Base-by-base conservation (phyloP, 2,329 filamentous ascomycete genomes). In the Colletotrichum noveboracense region DNA sequence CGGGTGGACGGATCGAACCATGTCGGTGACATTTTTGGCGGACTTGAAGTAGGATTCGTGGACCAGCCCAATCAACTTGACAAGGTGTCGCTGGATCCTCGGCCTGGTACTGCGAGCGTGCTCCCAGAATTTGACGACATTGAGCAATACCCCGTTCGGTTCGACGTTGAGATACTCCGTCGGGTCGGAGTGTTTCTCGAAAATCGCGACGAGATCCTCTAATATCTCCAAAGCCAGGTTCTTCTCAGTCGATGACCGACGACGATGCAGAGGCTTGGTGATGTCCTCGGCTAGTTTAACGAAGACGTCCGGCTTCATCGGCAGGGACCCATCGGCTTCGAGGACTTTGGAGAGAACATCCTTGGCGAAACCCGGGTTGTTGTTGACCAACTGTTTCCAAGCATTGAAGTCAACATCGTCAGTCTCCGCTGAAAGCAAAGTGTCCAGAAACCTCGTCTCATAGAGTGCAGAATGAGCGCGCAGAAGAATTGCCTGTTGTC, bases 111-210 rank as follows among this genome's bases (percentile, higher is more conserved):
- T 58, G 9, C 66, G 71, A 32, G 66, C 13, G 13, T 32, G 32
- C 24, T 74, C 60, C 71, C 71, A 74, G 32, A 74, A 52, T 12
- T 74, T 70, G 21, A 65, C 24, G 30, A 58, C 58, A 26, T 70
- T 16, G 24, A 70, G 56, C 21, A 74, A 34, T 16, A 74, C 16
- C 6, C 66, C 71, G 16, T 65, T 21, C 21, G 48, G 14, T 18
- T 24, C 13, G 36, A 24, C 18, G n/a, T 43, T 7, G 18, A 69
- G 55, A 16, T n/a, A 21, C 16, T 48, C 60, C 16, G 66, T 32
- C 10, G 65, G 38, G 21, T 18, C 58, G 2, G 66, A 7, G 52
- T 74, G 43, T 7, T 21, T 64, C 14, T n/a, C n/a, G 21, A 74
- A 38, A 10, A 69, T 30, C 16, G 21, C 18, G 14, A 43, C 26